Evolutionary conservation across 2,329 filamentous ascomycete genomes (phyloP), one percentile per base, ranked within the genome.

Genomic region (Calonectria hawksworthii): DNA sequence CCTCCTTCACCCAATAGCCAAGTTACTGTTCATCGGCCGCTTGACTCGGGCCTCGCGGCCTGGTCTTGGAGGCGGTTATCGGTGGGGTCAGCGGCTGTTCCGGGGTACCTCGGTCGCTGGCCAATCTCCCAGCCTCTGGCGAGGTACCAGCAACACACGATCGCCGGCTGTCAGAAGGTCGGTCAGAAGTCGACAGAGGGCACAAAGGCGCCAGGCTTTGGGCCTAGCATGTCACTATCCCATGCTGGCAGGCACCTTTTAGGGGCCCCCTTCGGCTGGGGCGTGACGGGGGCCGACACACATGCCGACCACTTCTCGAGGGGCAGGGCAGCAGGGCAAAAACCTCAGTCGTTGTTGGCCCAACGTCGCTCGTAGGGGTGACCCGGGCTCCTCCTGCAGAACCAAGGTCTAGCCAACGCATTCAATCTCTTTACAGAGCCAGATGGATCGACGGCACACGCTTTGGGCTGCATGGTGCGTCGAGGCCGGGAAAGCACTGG

Each of bases 81-180:
- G 56, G 79, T 80, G 80, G 80, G 76, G 77, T 73, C 77, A 78
- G 73, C 70, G 72, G 74, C 75, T 70, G 74, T 67, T 72, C 79
- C 72, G 74, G 75, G 75, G 78, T 81, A 81, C 80, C 72, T 78
- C 59, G 69, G 50, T 54, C 68, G 67, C 47, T 16, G 64, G 36
- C 74, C 79, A 80, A 81, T 81, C 71, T 80, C 80, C 74, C 76
- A 79, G 79, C 75, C 73, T 80, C 75, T 70, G 18, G 7, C n/a
- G 51, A 77, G 59, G 77, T 81, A 81, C 75, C 73, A 47, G 64
- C 41, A 47, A 50, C 44, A 50, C 44, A 30, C 5, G 16, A 21
- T 14, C 68, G 52, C 69, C 52, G 47, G 68, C 70, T 70, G 51
- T 67, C 72, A 66, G 76, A 63, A 63, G 56, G 56, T 63, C 56